Conservation (phyloP, 2,329 filamentous ascomycete genomes). For the Hypoxylon sp. region DNA sequence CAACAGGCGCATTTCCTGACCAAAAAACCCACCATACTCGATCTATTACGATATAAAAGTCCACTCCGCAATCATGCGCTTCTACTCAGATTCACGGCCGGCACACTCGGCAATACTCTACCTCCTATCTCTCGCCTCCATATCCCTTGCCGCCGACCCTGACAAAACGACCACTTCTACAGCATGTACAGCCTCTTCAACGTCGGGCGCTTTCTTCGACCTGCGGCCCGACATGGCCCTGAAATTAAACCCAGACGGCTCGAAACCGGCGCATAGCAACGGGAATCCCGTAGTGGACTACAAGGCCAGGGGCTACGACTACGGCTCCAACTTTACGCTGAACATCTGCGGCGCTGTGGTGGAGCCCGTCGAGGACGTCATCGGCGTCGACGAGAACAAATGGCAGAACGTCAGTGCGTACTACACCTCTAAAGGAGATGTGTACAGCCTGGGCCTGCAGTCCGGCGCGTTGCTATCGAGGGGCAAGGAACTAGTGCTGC, state of each 20-base stretch:
- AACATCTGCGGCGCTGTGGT: slow-evolving; percentile 87
- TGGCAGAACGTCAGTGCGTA: slow-evolving; percentile 86
- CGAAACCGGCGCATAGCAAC: slow-evolving; percentile 59
- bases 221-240: slow-evolving; percentile 69
- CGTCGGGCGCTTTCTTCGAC: slow-evolving; percentile 72
- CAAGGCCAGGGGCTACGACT: slow-evolving; percentile 80
- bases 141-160: slow-evolving; percentile 55
- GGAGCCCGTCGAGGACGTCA: slow-evolving; percentile 72
- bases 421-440: slow-evolving; percentile 75
- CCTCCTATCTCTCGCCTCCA: slow-evolving; percentile 55
- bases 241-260: slow-evolving; percentile 58
- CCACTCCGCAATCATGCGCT: slow-evolving; percentile 48
- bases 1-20: slow-evolving; percentile 36
- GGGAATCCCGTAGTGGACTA: slow-evolving; percentile 66
- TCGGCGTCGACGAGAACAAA: slow-evolving; percentile 72
- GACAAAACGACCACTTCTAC: slow-evolving; percentile 61
- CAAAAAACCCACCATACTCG: slow-evolving; percentile 3
- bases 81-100: slow-evolving; percentile 46
- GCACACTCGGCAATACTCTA: slow-evolving; percentile 54
- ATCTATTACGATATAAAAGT: slow-evolving; percentile 24
- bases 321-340: slow-evolving; percentile 84
- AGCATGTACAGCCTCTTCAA: slow-evolving; percentile 70
- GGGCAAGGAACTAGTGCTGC: slow-evolving; percentile 81
- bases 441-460: slow-evolving; percentile 82
- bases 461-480: slow-evolving; percentile 69